Evolutionary conservation across 805 yeast genomes (phyloP).

Genomic region (Zygosaccharomyces bailii): DNA sequence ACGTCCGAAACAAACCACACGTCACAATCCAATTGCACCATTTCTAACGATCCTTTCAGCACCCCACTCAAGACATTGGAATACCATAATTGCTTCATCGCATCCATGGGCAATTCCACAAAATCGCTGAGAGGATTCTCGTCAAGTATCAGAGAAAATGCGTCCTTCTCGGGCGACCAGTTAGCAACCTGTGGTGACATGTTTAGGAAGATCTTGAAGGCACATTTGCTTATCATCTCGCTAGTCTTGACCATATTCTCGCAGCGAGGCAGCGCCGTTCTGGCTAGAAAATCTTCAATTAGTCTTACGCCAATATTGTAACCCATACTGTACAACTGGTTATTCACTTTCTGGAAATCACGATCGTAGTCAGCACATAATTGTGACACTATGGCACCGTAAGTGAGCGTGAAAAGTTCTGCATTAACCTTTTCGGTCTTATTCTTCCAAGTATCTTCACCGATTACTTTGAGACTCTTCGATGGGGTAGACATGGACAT

Average conservation of each 20-base stretch:
- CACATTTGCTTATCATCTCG: conserved; percentile 79
- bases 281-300: conserved; percentile 89
- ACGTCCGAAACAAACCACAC: conserved; percentile 75
- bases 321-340: conserved; percentile 88
- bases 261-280: conserved; percentile 83
- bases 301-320: conserved; percentile 87
- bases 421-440: conserved; percentile 85
- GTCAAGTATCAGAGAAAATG: conserved; percentile 65
- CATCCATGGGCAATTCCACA: conserved; percentile 88
- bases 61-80: conserved; percentile 89
- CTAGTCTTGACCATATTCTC: conserved; percentile 77
- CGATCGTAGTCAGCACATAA: conserved; percentile 76
- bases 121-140: conserved; percentile 94
- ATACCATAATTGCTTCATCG: conserved; percentile 80
- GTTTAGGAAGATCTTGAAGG: conserved; percentile 86
- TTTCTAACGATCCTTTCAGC: conserved; percentile 83
- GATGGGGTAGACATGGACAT: conserved; percentile 14
- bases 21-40: conserved; percentile 93
- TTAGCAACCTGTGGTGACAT: conserved; percentile 69
- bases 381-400: conserved; percentile 91
- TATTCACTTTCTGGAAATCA: conserved; percentile 75
- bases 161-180: conserved; percentile 74
- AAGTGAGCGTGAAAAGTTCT: conserved; percentile 89
- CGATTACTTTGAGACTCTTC: conserved; percentile 41
- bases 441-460: conserved; percentile 91